A percentile compares a stretch with the other conserved stretches of the same genome.
Evolutionary conservation across 2,329 filamentous ascomycete species (phyloP).

Genomic region (Beauveria australis): DNA sequence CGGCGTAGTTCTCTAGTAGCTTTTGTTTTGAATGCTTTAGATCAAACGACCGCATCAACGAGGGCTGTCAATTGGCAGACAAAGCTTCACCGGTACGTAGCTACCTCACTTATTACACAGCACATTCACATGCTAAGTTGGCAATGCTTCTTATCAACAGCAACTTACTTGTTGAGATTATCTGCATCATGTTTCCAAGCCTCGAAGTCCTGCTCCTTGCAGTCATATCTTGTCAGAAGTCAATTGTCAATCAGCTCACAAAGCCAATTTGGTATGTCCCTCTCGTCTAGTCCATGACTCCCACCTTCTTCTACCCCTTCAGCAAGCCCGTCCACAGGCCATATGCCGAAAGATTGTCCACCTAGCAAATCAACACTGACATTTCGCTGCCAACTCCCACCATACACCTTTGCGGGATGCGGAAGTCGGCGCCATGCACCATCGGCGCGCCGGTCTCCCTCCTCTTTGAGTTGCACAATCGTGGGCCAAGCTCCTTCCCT

Average conservation of each 20-base stretch:
- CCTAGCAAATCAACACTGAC: neutral
- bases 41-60: neutral
- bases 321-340: neutral
- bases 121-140: neutral
- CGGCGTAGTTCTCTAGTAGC: too few relatives aligned
- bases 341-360: neutral
- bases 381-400: neutral
- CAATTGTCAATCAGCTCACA: neutral
- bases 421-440: neutral
- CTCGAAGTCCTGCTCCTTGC: neutral
- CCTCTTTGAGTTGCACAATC: conserved; percentile 4
- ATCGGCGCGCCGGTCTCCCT: conserved; percentile 4
- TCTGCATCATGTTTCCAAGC: neutral
- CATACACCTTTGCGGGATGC: neutral
- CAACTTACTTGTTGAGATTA: neutral
- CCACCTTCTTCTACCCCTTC: neutral
- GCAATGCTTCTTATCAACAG: neutral
- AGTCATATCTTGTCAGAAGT: neutral
- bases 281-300: neutral
- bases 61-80: neutral
- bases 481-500: conserved; percentile 1
- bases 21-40: too few relatives aligned
- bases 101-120: conserved; percentile 1
- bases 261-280: conserved; percentile 1
- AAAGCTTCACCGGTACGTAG: neutral